Evolutionary conservation across 805 yeast species (phyloP).

Genomic region (Myxozyma udenii): DNA sequence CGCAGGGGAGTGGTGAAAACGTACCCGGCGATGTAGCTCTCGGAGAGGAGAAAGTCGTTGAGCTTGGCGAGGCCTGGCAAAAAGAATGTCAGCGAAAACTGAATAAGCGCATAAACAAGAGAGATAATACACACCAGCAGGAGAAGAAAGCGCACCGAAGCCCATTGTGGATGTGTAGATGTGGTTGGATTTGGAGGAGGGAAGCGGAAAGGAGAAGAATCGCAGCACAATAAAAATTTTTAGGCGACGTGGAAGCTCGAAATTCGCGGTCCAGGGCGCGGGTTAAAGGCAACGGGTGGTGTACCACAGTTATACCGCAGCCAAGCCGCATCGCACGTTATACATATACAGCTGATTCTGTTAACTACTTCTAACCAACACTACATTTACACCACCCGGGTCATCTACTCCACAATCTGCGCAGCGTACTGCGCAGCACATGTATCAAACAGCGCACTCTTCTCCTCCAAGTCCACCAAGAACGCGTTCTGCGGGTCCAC

Average conservation of each 20-base stretch:
- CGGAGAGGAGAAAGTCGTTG: slow-evolving; percentile 18
- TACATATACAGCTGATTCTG: no score
- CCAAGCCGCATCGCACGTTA: no score
- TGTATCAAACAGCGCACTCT: slow-evolving; percentile 62
- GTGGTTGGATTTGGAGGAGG: no score
- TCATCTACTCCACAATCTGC: slow-evolving; percentile 21
- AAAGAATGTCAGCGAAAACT: background rate
- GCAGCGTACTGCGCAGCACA: slow-evolving; percentile 58
- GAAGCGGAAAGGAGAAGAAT: no score
- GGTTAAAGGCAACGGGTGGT: no score
- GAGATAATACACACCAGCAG: slow-evolving; percentile 42
- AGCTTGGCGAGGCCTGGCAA: slow-evolving; percentile 22
- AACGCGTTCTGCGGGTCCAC: slow-evolving; percentile 57
- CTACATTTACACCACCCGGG: no score
- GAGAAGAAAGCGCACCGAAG: slow-evolving; percentile 46
- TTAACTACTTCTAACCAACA: no score
- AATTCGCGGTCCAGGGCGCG: no score
- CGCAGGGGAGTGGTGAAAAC: slow-evolving; percentile 44
- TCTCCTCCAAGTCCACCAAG: slow-evolving; percentile 57
- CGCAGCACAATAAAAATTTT: no score
- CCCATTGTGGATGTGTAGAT: slow-evolving; percentile 37
- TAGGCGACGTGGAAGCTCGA: no score
- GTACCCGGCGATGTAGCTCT: slow-evolving; percentile 65
- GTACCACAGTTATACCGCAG: no score
- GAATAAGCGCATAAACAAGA: background rate